phyloP scores from a whole-genome alignment of 306 rosid genomes.

The Acacia melanoxylon region DNA sequence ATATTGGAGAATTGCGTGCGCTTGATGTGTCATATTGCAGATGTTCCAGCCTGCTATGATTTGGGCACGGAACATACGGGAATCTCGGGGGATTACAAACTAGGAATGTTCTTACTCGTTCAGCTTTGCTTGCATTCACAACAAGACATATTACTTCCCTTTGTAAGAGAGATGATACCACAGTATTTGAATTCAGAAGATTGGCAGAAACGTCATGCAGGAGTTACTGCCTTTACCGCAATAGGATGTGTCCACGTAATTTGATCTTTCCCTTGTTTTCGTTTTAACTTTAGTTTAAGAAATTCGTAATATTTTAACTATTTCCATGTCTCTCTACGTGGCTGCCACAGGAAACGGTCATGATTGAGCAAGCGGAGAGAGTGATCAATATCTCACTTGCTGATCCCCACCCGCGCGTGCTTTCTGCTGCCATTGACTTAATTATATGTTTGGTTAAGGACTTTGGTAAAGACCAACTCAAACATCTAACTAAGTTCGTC shows the following conservation, averaged over 20 bases:
- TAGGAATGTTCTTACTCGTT: conserved; percentile 14
- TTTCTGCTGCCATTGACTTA: conserved; percentile 23
- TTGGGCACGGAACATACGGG: neutral
- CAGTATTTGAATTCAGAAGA: neutral
- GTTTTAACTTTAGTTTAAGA: neutral
- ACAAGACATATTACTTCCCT: neutral
- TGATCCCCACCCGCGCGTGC: conserved; percentile 21
- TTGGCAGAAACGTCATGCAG: conserved; percentile 33
- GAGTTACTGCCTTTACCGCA: neutral
- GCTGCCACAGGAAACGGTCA: conserved; percentile 1
- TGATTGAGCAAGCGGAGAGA: neutral
- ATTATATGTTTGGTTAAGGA: neutral
- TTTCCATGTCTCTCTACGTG: neutral
- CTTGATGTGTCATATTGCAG: conserved; percentile 15
- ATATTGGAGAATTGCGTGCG: neutral
- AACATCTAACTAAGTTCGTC: conserved; percentile 7
- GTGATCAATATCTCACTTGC: neutral
- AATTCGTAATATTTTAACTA: neutral
- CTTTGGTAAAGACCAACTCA: neutral
- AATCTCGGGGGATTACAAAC: neutral
- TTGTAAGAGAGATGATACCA: neutral
- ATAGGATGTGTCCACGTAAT: neutral
- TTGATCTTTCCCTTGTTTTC: neutral
- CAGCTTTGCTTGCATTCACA: neutral
- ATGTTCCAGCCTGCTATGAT: conserved; percentile 16